Percentiles rank a stretch among this genome's conserved stretches.
Evolutionary conservation across 1,284 basidiomycete genomes (phyloP).

Genomic region (Fomes fomentarius): DNA sequence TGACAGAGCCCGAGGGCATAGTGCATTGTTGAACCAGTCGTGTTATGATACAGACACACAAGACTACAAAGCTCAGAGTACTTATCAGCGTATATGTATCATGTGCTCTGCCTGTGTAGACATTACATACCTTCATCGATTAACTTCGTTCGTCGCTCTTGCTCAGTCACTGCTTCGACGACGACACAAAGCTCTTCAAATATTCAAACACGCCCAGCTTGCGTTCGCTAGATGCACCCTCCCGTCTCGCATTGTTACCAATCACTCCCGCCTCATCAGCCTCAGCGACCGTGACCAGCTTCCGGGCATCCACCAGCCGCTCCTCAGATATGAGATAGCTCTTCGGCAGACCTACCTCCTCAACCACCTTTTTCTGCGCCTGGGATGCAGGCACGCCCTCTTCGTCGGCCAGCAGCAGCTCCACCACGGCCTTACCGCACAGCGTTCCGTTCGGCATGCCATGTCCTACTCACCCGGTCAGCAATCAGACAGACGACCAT

Average conservation of each 20-base stretch:
- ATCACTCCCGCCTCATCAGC: background rate
- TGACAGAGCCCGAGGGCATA: no score
- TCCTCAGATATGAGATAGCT: slow-evolving; percentile 5
- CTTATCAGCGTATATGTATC: no score
- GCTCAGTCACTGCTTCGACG: no score
- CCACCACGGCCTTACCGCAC: slow-evolving; percentile 5
- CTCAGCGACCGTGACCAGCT: slow-evolving; percentile 5
- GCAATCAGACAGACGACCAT: background rate
- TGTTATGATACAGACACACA: no score
- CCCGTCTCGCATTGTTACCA: background rate
- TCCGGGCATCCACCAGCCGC: background rate
- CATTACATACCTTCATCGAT: no score
- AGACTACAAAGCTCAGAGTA: no score
- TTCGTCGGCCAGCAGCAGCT: slow-evolving; percentile 2
- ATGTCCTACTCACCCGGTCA: background rate
- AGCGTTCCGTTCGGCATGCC: slow-evolving; percentile 9
- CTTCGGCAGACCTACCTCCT: slow-evolving; percentile 1
- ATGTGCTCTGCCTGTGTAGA: no score
- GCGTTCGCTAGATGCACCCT: no score
- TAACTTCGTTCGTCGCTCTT: no score
- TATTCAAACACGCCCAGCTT: no score
- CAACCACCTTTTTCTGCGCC: background rate
- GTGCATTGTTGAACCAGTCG: no score
- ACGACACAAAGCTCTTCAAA: no score
- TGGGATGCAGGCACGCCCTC: background rate